phyloP scores from a whole-genome alignment of 2,329 filamentous ascomycete genomes.

The Setomelanomma holmii region DNA sequence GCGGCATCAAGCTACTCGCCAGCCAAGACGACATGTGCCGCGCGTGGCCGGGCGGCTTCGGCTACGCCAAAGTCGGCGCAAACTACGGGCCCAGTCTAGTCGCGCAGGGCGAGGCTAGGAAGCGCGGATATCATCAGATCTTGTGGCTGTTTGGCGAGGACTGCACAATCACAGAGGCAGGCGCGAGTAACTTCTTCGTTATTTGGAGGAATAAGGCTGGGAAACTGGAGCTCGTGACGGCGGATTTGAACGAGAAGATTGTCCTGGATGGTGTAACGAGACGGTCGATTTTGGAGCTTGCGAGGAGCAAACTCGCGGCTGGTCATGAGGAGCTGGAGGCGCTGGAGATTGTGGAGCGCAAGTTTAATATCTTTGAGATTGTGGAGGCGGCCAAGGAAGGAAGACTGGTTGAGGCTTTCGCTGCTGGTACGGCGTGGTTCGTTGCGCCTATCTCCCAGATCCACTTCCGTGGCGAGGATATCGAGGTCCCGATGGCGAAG shows the following conservation, averaged over 20 bases:
- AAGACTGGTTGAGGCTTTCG: conserved; percentile 82
- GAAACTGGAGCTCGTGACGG: conserved; percentile 76
- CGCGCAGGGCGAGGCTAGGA: conserved; percentile 76
- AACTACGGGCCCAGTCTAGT: conserved; percentile 89
- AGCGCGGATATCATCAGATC: conserved; percentile 82
- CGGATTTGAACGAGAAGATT: conserved; percentile 79
- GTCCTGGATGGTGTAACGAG: conserved; percentile 92
- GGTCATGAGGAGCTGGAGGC: conserved; percentile 44
- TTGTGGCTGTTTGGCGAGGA: conserved; percentile 89
- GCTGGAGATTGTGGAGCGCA: conserved; percentile 78
- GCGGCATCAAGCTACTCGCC: conserved; percentile 73
- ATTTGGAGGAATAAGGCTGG: conserved; percentile 74
- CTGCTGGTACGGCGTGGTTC: conserved; percentile 78
- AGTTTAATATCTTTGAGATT: conserved; percentile 82
- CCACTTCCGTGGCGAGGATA: conserved; percentile 53
- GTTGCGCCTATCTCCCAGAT: conserved; percentile 56
- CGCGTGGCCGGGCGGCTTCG: conserved; percentile 93
- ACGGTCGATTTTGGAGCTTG: conserved; percentile 77
- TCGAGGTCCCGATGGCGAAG: conserved; percentile 51
- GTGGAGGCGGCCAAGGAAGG: conserved; percentile 75
- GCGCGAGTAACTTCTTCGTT: conserved; percentile 91
- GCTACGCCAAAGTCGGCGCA: conserved; percentile 89
- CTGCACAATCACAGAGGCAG: conserved; percentile 84
- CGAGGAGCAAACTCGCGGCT: conserved; percentile 64
- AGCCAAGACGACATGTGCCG: conserved; percentile 82